Evolutionary conservation across 768 basidiomycete genomes (phyloP), one percentile per base, ranked within the genome.

Genomic region (Cystoderma amianthinum): DNA sequence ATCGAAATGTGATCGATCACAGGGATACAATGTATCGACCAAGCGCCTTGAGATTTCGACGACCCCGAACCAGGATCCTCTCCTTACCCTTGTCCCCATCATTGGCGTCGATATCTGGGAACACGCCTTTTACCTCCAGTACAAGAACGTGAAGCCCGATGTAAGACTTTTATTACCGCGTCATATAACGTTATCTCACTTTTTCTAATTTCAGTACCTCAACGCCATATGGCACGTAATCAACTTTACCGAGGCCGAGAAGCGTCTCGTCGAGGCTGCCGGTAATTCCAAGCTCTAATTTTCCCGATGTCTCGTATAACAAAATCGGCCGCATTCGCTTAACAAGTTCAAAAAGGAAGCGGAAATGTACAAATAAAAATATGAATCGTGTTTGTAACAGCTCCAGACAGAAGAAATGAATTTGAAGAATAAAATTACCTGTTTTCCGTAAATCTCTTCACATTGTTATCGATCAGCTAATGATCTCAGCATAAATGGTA

Each of bases 91-190:
- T 56, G 63, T 77, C 41, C 89, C 92, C 41, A 75, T 96, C 67
- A 86, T 94, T 51, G 91, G 92, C 33, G 83, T 96, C 51, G 92
- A 94, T 49, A 80, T 94, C 57, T 95, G 92, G 92, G 91, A 95
- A 66, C 92, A 94, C 57, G 89, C 91, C 39, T 91, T 92, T 72
- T 97, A 95, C 69, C 77, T 95, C 52, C 91, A 97, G 62, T 97
- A 97, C 69, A 78, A 85, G 64, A 96, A 95, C 65, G 90, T 91
- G 59, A 95, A 95, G 76, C 79, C 64, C 44, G 87, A 95, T 52
- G 92, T 94, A 56, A 60, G 92, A 76, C 5, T 7, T 18, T 18
- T 3, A 21, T 36, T 34, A 36, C 19, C 3, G 24, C 51, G 71
- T 80, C 64, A 74, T 80, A 66, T 82, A 74, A 54, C 11, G 15